Evolutionary conservation across 768 basidiomycete genomes (phyloP), one percentile per base, ranked within the genome.

Genomic region (Filobasidium wieringae): DNA sequence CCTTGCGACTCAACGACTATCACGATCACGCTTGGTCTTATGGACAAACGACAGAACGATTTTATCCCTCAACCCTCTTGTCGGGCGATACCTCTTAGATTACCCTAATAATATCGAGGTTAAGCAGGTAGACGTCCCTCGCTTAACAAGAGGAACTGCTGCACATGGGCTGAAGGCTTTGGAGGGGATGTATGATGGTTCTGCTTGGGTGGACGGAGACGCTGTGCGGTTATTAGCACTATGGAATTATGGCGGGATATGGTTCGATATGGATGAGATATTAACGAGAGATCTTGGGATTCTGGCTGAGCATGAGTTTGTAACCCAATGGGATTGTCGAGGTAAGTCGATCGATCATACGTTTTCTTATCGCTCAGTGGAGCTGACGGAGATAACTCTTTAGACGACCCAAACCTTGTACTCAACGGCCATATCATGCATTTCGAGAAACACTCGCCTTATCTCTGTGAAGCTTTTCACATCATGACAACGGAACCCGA

Each of bases 301-400:
- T 8, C 77, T 96, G 55, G 79, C 87, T 6, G 92, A 95, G 71
- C 86, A 88, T 66, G 93, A 99, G 73, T 99, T 92, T 69, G 88
- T 96, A 9, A 93, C 89, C 1, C 91, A 99, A 67, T 99, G 93
- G 93, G 93, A 99, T 69, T 96, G 93, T 72, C 96, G 96, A 67
- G 88, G 92, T 90, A 70, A 61, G 68, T 65, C 31, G 29, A 15
- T 49, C 8, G 24, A 22, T 15, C 47, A 53, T 32, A 47, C 37
- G 51, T 8, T 14, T 33, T 58, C 30, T 40, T 30, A 19, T 29
- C 41, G 37, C 53, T 54, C n/a, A 17, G 19, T 7, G 15, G 19
- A n/a, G n/a, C n/a, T n/a, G n/a, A n/a, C n/a, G n/a, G n/a, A n/a
- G n/a, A 26, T 39, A 7, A 19, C 11, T 26, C 36, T 7, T 49